Conservation (phyloP, 192 early-diverging fungal species). For the Chytriomyces sp. region DNA sequence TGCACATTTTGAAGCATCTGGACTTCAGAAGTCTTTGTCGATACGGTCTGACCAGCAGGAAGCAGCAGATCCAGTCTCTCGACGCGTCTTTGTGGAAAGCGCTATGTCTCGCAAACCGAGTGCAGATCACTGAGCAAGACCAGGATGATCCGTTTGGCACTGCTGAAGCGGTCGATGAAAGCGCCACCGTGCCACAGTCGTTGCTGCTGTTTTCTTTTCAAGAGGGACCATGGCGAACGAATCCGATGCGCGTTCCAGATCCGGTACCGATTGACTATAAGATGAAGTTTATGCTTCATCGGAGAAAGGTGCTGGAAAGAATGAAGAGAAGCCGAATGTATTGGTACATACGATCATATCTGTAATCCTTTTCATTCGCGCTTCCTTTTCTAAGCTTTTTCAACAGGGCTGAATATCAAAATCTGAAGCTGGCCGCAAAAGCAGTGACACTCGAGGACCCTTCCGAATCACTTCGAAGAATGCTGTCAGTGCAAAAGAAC, state of each 20-base stretch:
- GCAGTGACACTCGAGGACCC: neutral
- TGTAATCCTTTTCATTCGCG: neutral
- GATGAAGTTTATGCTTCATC: constrained; percentile 10
- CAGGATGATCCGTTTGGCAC: neutral
- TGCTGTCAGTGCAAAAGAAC: neutral
- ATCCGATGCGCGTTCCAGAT: neutral
- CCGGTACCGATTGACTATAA: constrained; percentile 6
- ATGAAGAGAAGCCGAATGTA: constrained; percentile 24
- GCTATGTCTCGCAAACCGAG: constrained; percentile 14
- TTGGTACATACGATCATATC: neutral
- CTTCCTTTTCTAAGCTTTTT: neutral
- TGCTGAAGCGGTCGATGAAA: neutral
- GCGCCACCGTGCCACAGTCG: neutral
- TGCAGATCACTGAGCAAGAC: neutral
- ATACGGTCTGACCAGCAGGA: neutral
- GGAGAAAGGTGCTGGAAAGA: constrained; percentile 3
- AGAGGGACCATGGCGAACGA: neutral
- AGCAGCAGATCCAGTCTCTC: neutral
- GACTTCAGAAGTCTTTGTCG: constrained; percentile 17
- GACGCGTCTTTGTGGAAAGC: constrained; percentile 25
- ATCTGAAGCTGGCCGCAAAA: neutral
- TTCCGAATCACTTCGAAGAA: neutral
- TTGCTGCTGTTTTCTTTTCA: neutral
- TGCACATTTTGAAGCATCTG: constrained; percentile 9
- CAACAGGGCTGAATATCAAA: constrained; percentile 18